Conservation (phyloP, 2,329 filamentous ascomycete genomes). For the Epichloe brachyelytri region DNA sequence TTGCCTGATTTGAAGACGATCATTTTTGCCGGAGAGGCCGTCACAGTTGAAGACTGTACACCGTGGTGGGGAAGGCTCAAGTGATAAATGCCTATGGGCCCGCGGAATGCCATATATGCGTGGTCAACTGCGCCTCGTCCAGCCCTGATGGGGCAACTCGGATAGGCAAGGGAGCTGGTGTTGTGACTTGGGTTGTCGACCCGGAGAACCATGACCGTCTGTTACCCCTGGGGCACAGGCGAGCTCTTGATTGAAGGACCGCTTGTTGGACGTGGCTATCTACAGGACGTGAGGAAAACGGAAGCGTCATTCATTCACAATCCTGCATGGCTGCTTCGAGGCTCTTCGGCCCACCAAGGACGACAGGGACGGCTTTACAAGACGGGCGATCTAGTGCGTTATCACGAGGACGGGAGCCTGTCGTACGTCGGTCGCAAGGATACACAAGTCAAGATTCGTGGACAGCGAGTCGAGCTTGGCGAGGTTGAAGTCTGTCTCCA, state of each 20-base stretch:
- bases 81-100: conserved; percentile 1
- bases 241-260: conserved; percentile 4
- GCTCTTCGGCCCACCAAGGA: conserved; percentile 16
- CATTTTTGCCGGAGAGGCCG: neutral
- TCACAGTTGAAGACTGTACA: neutral
- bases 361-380: conserved; percentile 15
- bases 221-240: neutral
- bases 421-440: conserved; percentile 11
- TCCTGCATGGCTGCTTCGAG: conserved; percentile 36
- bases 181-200: neutral
- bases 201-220: neutral
- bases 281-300: conserved; percentile 30
- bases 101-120: neutral
- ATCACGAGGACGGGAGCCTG: conserved; percentile 14
- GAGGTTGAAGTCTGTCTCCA: conserved; percentile 6
- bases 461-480: conserved; percentile 36
- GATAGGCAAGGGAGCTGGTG: conserved; percentile 1
- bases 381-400: conserved; percentile 17
- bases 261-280: neutral
- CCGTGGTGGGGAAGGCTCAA: neutral
- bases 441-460: conserved; percentile 36
- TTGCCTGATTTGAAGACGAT: neutral
- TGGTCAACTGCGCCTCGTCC: conserved; percentile 12
- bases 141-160: conserved; percentile 21
- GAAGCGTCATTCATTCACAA: conserved; percentile 42